phyloP scores from a whole-genome alignment of 1,284 basidiomycete genomes.

The Papiliotrema flavescens region DNA sequence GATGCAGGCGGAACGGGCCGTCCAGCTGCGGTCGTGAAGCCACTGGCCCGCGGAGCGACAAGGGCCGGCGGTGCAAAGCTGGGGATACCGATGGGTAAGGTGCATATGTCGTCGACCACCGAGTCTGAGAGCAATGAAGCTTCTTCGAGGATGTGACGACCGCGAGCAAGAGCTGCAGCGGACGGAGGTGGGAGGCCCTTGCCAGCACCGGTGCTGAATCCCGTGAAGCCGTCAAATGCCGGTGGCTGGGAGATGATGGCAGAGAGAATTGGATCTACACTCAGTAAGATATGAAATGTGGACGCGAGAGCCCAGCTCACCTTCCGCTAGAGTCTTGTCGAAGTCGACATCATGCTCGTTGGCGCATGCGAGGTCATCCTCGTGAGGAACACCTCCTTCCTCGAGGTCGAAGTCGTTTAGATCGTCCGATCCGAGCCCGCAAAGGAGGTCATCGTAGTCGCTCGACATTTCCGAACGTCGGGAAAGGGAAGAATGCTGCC shows the following conservation, averaged over 20 bases:
- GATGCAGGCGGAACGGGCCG: slow-evolving; percentile 1
- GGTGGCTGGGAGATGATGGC: slow-evolving; percentile 1
- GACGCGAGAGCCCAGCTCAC: too few species aligned
- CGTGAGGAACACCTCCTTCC: slow-evolving; percentile 14
- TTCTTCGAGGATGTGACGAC: slow-evolving; percentile 21
- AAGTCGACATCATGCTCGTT: too few species aligned
- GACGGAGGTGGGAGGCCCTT: slow-evolving; percentile 27
- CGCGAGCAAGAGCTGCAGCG: slow-evolving; percentile 22
- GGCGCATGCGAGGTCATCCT: slow-evolving; percentile 3
- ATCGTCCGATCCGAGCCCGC: slow-evolving; percentile 33
- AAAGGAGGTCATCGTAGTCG: slow-evolving; percentile 30
- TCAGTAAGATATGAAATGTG: too few species aligned
- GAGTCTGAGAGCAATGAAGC: slow-evolving; percentile 9
- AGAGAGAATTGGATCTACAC: neutral
- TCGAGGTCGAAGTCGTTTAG: slow-evolving; percentile 31
- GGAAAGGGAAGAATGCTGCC: too few species aligned
- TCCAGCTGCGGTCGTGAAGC: slow-evolving; percentile 1
- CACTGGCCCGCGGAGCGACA: neutral
- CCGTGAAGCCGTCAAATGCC: slow-evolving; percentile 8
- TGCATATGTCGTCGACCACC: neutral
- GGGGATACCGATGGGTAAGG: neutral
- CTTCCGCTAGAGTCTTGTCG: too few species aligned
- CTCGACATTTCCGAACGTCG: neutral
- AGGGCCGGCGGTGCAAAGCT: neutral
- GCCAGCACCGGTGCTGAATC: slow-evolving; percentile 31